Percentiles rank a stretch among this genome's conserved stretches.
Evolutionary conservation across 768 basidiomycete species (phyloP).

Genomic region (Daedalea quercina): DNA sequence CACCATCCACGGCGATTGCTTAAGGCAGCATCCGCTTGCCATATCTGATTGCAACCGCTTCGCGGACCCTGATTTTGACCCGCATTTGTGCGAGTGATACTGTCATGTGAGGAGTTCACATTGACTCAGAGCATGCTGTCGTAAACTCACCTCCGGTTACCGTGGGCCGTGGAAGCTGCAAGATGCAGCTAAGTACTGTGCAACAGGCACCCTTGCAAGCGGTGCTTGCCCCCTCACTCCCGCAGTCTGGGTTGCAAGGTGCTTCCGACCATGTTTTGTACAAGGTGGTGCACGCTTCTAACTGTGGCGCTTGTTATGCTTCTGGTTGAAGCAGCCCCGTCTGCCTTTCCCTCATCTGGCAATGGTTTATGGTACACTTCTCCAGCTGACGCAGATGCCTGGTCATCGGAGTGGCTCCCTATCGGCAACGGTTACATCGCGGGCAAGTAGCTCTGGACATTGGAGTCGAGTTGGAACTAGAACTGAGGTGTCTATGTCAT

Average conservation of each 20-base stretch:
- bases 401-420: constrained; percentile 59
- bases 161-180: not conserved
- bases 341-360: constrained; percentile 61
- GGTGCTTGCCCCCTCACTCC: not conserved
- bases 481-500: not conserved
- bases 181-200: not conserved
- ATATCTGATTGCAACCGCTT: not conserved
- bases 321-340: constrained; percentile 20
- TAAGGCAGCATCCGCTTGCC: not conserved
- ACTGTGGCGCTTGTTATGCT: constrained; percentile 1
- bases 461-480: not conserved
- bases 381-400: constrained; percentile 35
- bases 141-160: not conserved
- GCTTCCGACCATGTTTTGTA: not conserved
- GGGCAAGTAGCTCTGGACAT: constrained; percentile 29
- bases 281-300: not conserved
- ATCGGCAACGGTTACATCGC: constrained; percentile 71
- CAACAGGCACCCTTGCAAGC: not conserved
- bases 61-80: not conserved
- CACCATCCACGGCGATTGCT: not conserved
- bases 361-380: constrained; percentile 68
- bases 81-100: not conserved
- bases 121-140: not conserved
- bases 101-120: not conserved
- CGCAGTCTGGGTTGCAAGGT: not conserved